Conservation (phyloP, 805 yeast genomes). For the Vanderwaltozyma verrucispora region DNA sequence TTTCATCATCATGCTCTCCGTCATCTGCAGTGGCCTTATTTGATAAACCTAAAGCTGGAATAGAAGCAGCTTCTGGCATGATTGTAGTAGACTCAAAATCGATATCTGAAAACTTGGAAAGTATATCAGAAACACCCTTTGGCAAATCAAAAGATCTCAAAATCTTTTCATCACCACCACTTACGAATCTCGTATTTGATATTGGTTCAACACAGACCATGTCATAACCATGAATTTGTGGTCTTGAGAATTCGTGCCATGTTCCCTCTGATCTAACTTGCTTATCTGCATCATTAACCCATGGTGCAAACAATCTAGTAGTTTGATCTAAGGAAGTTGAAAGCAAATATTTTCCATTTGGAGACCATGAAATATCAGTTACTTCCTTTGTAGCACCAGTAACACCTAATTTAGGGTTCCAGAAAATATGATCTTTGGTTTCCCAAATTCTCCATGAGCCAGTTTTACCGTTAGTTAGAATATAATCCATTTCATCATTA, state of each 20-base stretch:
- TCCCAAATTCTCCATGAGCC: constrained; percentile 86
- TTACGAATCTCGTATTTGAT: constrained; percentile 54
- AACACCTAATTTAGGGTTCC: constrained; percentile 44
- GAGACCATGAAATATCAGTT: constrained; percentile 73
- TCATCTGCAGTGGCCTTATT: constrained; percentile 67
- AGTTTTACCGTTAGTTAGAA: constrained; percentile 79
- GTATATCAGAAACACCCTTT: constrained; percentile 53
- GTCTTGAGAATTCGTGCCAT: constrained; percentile 93
- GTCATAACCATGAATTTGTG: constrained; percentile 97
- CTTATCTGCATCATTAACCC: constrained; percentile 33
- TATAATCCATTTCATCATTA: constrained; percentile 32
- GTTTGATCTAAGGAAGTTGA: constrained; percentile 90
- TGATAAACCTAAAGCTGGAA: constrained; percentile 89
- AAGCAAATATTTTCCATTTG: constrained; percentile 52
- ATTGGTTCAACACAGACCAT: constrained; percentile 73
- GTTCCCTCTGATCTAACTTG: constrained; percentile 25
- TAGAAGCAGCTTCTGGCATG: constrained; percentile 75
- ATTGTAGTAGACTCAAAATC: constrained; percentile 19
- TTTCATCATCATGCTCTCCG: constrained; percentile 34
- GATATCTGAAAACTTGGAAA: constrained; percentile 45
- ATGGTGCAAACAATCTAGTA: constrained; percentile 67
- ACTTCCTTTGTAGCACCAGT: constrained; percentile 70
- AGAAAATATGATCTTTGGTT: constrained; percentile 26
- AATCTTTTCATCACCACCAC: constrained; percentile 95
- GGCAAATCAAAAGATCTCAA: constrained; percentile 86